phyloP scores from a whole-genome alignment of 2,329 filamentous ascomycete species.

The Emmonsiellopsis sp. region DNA sequence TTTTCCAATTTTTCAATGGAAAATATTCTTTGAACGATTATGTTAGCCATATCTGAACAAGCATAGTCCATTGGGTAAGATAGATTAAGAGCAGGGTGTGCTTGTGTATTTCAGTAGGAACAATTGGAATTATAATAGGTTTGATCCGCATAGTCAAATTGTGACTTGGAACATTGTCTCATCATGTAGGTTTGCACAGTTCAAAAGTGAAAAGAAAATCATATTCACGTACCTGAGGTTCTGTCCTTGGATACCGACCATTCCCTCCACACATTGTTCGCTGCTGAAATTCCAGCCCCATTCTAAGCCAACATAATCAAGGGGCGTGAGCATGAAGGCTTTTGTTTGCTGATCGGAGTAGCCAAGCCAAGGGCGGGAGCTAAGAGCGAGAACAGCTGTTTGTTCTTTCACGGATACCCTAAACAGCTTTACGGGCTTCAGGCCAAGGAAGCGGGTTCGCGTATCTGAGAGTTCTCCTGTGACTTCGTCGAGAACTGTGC shows the following conservation, averaged over 20 bases:
- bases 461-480: conserved; percentile 95
- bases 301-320: conserved; percentile 80
- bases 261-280: conserved; percentile 84
- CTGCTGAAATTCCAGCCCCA: conserved; percentile 97
- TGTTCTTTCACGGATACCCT: conserved; percentile 80
- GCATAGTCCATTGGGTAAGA: neutral
- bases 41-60: conserved; percentile 1
- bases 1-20: conserved; percentile 78
- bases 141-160: conserved; percentile 37
- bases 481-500: conserved; percentile 88
- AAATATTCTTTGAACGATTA: conserved; percentile 58
- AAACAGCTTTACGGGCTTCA: conserved; percentile 82
- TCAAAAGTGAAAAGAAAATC: conserved; percentile 8
- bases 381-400: conserved; percentile 78
- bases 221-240: conserved; percentile 61
- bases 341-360: conserved; percentile 83
- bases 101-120: conserved; percentile 69
- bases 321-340: conserved; percentile 81
- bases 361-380: conserved; percentile 90
- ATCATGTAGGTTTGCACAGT: conserved; percentile 43
- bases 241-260: conserved; percentile 86
- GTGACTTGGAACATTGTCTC: conserved; percentile 41
- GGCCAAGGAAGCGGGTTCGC: conserved; percentile 84
- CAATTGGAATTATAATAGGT: conserved; percentile 62
- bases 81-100: neutral